Percentiles rank a stretch among this genome's conserved stretches.
These are phyloP conservation scores for Fennellomyces sp. DNA, from an alignment of 371 early-diverging fungal species.

Conservation along the genomic window DNA sequence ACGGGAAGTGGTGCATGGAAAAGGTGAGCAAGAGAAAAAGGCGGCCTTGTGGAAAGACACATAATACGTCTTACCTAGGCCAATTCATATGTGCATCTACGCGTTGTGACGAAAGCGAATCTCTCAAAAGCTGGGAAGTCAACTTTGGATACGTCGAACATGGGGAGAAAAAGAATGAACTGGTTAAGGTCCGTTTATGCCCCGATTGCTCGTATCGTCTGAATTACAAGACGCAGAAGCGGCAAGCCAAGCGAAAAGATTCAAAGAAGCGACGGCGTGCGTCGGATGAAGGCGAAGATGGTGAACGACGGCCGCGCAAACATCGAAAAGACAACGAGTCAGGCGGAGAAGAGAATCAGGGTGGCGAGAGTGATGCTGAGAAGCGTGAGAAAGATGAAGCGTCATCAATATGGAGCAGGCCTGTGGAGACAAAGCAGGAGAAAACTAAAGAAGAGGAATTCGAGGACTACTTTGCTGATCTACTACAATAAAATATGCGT, in stretches of 20 bases:
- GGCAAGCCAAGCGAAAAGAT: conserved; percentile 22
- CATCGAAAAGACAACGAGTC: background rate
- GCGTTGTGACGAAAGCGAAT: conserved; percentile 45
- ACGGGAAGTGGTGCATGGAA: conserved; percentile 75
- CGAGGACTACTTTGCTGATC: conserved; percentile 52
- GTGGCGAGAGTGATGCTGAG: background rate
- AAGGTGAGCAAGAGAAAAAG: conserved; percentile 49
- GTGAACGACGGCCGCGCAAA: too few relatives aligned
- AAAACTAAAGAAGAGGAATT: conserved; percentile 49
- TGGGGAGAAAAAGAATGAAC: conserved; percentile 72
- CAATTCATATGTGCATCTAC: conserved; percentile 76
- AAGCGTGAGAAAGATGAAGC: conserved; percentile 12
- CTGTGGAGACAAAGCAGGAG: conserved; percentile 35
- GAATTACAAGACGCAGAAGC: conserved; percentile 41
- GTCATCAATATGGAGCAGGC: conserved; percentile 39
- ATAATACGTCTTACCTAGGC: conserved; percentile 28
- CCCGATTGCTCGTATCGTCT: conserved; percentile 60
- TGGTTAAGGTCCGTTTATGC: conserved; percentile 83
- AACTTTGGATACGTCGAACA: conserved; percentile 82
- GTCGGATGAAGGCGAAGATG: background rate
- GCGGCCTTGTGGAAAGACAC: background rate
- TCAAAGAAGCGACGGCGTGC: conserved; percentile 9
- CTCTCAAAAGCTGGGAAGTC: conserved; percentile 82
- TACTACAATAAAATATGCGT: conserved; percentile 40
- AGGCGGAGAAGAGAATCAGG: conserved; percentile 8